A percentile compares a stretch with the other conserved stretches of the same genome.
Conservation (phyloP, 2,329 filamentous ascomycete genomes). For the Stachybotrys elegans region DNA sequence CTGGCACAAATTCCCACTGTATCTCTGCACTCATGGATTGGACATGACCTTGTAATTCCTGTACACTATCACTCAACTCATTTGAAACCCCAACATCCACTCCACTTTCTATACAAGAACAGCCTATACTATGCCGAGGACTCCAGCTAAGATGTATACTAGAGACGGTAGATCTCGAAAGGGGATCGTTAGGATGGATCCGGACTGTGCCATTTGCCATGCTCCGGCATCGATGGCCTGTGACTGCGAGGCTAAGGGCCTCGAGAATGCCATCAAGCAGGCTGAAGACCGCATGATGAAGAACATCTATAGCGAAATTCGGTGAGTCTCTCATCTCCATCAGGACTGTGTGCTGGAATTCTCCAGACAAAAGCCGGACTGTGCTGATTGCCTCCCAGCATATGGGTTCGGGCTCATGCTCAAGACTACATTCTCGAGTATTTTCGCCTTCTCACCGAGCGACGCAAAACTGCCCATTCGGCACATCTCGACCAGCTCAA, state of each 20-base stretch:
- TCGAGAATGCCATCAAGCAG: constrained; percentile 58
- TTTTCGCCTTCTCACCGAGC: constrained; percentile 56
- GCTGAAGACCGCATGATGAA: constrained; percentile 61
- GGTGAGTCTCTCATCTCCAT: constrained; percentile 36
- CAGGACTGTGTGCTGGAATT: not conserved
- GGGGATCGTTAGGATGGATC: constrained; percentile 58
- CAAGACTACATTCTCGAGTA: constrained; percentile 65
- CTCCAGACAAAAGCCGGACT: no score
- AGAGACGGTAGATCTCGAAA: constrained; percentile 42
- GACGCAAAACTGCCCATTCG: constrained; percentile 53
- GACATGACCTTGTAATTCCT: no score
- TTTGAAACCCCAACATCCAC: no score
- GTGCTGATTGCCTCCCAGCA: constrained; percentile 28
- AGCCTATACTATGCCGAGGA: constrained; percentile 9
- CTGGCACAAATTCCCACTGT: no score
- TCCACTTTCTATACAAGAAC: no score
- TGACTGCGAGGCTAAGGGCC: constrained; percentile 61
- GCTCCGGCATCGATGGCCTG: constrained; percentile 54
- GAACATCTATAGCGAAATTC: constrained; percentile 56
- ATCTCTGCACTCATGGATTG: no score
- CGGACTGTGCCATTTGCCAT: constrained; percentile 63
- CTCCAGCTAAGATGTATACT: constrained; percentile 45
- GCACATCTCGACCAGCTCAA: constrained; percentile 52
- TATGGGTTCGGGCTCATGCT: constrained; percentile 60
- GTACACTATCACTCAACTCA: no score